These are phyloP conservation scores for Paramecium sexaurelia DNA, from an alignment of 73 alveolate genomes.

Conservation along the genomic window DNA sequence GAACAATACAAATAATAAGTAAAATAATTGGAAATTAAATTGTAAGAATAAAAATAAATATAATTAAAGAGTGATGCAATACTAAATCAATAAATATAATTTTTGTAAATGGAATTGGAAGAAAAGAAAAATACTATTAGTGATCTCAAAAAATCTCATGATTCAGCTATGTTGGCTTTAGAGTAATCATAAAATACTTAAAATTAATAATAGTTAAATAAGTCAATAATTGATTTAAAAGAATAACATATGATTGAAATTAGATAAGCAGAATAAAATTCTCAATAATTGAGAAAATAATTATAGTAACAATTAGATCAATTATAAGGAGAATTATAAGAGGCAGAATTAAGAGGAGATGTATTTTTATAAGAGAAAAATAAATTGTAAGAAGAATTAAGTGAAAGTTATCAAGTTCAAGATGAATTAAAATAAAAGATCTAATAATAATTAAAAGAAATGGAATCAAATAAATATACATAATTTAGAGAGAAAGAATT, in stretches of 20 bases:
- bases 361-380: background rate
- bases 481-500: background rate
- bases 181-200: background rate
- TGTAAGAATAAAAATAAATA: background rate
- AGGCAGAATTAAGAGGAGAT: background rate
- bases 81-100: background rate
- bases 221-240: background rate
- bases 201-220: background rate
- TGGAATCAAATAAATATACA: background rate
- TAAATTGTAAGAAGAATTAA: background rate
- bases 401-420: background rate
- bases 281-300: background rate
- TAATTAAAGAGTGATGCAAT: conserved; percentile 1
- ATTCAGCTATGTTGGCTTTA: background rate
- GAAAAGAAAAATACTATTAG: background rate
- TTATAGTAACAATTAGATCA: background rate
- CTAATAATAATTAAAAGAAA: background rate
- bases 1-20: background rate
- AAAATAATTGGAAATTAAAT: background rate
- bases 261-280: background rate
- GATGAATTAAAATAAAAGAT: background rate
- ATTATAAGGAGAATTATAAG: background rate
- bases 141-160: conserved; percentile 37
- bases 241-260: background rate
- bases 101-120: conserved; percentile 33